Conservation (phyloP, 2,329 filamentous ascomycete genomes). For the Fusarium sp. region DNA sequence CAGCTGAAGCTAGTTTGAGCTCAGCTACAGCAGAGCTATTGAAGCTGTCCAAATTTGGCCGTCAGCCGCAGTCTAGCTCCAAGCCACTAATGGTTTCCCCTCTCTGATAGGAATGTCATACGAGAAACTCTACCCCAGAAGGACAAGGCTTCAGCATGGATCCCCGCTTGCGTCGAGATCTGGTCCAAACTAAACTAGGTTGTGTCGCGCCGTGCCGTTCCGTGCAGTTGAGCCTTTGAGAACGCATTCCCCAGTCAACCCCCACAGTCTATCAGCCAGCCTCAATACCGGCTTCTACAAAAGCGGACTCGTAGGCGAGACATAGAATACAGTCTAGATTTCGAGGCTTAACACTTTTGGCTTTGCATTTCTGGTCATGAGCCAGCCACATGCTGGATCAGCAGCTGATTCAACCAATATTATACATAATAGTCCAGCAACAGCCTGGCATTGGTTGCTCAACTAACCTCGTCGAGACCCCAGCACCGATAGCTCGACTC, state of each 20-base stretch:
- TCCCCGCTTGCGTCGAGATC: background rate
- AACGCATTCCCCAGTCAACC: background rate
- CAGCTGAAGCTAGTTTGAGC: background rate
- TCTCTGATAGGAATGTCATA: constrained; percentile 1
- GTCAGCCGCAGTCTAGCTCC: background rate
- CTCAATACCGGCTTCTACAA: background rate
- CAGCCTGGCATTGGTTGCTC: too few relatives aligned
- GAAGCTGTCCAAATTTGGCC: background rate
- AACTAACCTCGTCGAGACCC: too few relatives aligned
- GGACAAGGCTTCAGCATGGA: too few relatives aligned
- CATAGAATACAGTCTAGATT: background rate
- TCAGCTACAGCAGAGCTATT: background rate
- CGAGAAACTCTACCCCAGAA: background rate
- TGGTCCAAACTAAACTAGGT: background rate
- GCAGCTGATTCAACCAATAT: background rate
- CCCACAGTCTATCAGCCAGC: background rate
- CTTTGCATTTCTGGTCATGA: too few relatives aligned
- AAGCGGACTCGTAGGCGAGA: background rate
- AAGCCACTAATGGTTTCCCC: constrained; percentile 4
- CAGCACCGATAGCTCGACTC: too few relatives aligned
- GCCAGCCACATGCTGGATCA: background rate
- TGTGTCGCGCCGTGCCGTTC: background rate
- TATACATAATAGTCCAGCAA: too few relatives aligned
- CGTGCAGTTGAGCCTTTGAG: background rate
- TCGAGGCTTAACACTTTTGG: background rate